phyloP scores from a whole-genome alignment of 2,329 filamentous ascomycete species.

The Calonectria multiphialidica region DNA sequence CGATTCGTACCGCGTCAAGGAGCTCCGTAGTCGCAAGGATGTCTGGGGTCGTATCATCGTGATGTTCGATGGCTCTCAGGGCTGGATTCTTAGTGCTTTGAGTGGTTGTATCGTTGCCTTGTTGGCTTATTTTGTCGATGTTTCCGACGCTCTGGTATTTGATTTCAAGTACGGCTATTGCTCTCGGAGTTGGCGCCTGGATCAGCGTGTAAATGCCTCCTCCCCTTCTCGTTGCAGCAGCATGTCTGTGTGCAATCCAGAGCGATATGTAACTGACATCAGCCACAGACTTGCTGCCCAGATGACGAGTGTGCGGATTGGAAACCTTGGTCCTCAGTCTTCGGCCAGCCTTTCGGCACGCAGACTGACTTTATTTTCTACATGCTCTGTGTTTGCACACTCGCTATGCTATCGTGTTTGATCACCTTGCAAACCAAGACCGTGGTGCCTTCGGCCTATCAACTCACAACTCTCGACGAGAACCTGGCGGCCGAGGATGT shows the following conservation, averaged over 20 bases:
- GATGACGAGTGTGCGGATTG: slow-evolving; percentile 68
- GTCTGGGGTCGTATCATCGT: slow-evolving; percentile 83
- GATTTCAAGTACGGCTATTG: slow-evolving; percentile 95
- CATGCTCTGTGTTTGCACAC: slow-evolving; percentile 75
- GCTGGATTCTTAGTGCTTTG: slow-evolving; percentile 92
- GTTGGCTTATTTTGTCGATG: slow-evolving; percentile 89
- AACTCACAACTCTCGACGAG: slow-evolving; percentile 90
- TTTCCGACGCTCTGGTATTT: slow-evolving; percentile 87
- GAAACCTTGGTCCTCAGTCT: slow-evolving; percentile 66
- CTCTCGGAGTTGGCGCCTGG: slow-evolving; percentile 75
- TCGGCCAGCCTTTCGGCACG: slow-evolving; percentile 59
- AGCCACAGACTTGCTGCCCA: slow-evolving; percentile 64
- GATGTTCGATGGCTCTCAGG: slow-evolving; percentile 88
- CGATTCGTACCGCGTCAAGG: slow-evolving; percentile 90
- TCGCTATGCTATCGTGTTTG: slow-evolving; percentile 80
- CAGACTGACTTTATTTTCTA: slow-evolving; percentile 83
- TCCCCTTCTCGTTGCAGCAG: not conserved
- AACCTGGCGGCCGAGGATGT: slow-evolving; percentile 80
- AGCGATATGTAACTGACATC: slow-evolving; percentile 19
- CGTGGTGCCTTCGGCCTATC: slow-evolving; percentile 88
- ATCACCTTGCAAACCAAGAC: slow-evolving; percentile 94
- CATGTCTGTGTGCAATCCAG: not conserved
- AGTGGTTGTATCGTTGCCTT: slow-evolving; percentile 89
- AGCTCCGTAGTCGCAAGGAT: slow-evolving; percentile 84
- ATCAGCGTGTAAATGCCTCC: slow-evolving; percentile 68